Evolutionary conservation across 2,329 filamentous ascomycete species (phyloP).

Genomic region (Monilinia laxa): DNA sequence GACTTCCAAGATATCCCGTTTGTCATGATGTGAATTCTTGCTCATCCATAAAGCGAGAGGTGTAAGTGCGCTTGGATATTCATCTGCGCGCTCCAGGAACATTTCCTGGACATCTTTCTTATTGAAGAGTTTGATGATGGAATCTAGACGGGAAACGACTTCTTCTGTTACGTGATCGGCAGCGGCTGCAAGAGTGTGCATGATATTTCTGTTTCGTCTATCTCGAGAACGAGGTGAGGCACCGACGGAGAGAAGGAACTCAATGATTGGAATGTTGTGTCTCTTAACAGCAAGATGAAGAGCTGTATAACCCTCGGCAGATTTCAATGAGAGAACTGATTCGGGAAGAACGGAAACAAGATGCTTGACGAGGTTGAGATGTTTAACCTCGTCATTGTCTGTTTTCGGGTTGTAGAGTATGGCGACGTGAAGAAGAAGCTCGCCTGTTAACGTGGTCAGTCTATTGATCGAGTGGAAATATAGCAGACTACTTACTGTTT

Average conservation of each 20-base stretch:
- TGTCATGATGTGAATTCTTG: not conserved
- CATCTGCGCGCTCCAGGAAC: constrained; percentile 57
- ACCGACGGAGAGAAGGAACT: constrained; percentile 63
- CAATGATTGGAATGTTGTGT: constrained; percentile 54
- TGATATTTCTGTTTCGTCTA: constrained; percentile 60
- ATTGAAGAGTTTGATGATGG: constrained; percentile 59
- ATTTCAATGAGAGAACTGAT: constrained; percentile 59
- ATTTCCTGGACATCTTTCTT: constrained; percentile 55
- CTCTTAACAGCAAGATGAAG: constrained; percentile 63
- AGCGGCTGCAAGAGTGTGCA: constrained; percentile 57
- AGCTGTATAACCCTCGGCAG: constrained; percentile 60
- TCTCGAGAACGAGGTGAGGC: constrained; percentile 69
- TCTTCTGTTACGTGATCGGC: constrained; percentile 27
- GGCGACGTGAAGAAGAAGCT: constrained; percentile 66
- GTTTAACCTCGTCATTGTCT: constrained; percentile 37
- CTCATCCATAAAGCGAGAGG: constrained; percentile 62
- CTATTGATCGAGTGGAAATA: not conserved
- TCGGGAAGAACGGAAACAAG: constrained; percentile 62
- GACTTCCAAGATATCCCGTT: constrained; percentile 42
- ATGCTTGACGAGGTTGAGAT: constrained; percentile 61
- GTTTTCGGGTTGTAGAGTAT: constrained; percentile 47
- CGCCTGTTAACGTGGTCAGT: constrained; percentile 46
- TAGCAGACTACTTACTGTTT: constrained; percentile 50
- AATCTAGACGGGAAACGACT: constrained; percentile 40
- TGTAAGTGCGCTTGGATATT: constrained; percentile 54